phyloP scores from a whole-genome alignment of 805 yeast genomes.

The Barnettozyma botsteinii region DNA sequence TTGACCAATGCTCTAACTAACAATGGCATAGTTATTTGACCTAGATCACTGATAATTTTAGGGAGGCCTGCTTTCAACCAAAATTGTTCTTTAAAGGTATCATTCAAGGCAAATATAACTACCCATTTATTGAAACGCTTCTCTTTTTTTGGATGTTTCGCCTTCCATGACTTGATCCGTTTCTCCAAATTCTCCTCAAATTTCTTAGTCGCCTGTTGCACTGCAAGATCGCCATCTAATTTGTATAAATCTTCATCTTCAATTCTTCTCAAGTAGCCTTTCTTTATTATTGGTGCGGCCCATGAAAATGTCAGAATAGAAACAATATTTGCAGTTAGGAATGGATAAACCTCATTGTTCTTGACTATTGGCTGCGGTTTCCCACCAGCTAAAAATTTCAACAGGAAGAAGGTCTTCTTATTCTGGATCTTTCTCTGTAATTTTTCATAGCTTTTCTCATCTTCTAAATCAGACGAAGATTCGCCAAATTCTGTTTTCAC shows the following conservation, averaged over 20 bases:
- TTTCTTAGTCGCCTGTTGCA: conserved; percentile 30
- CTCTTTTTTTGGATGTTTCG: conserved; percentile 24
- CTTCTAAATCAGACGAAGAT: background rate
- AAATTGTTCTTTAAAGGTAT: conserved; percentile 29
- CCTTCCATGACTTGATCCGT: conserved; percentile 23
- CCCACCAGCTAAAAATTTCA: conserved; percentile 15
- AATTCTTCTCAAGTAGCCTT: conserved; percentile 59
- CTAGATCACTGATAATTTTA: conserved; percentile 28
- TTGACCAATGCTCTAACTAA: conserved; percentile 58
- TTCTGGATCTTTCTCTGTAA: conserved; percentile 13
- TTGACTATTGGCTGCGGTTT: conserved; percentile 20
- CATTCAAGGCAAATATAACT: conserved; percentile 29
- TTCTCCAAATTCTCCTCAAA: conserved; percentile 29
- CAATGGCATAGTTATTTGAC: conserved; percentile 55
- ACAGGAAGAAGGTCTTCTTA: conserved; percentile 15
- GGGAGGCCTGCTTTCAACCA: conserved; percentile 29
- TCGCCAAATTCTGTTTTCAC: background rate
- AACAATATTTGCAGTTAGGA: conserved; percentile 15
- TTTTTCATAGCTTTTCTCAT: conserved; percentile 1
- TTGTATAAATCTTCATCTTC: conserved; percentile 49
- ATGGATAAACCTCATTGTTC: conserved; percentile 16
- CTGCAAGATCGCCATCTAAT: conserved; percentile 32
- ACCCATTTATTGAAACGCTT: conserved; percentile 20
- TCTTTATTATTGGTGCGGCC: conserved; percentile 21
- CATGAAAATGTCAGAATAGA: conserved; percentile 19